These are phyloP conservation scores for Acacia crassicarpa DNA, from an alignment of 306 rosid species.

Conservation along the genomic window DNA sequence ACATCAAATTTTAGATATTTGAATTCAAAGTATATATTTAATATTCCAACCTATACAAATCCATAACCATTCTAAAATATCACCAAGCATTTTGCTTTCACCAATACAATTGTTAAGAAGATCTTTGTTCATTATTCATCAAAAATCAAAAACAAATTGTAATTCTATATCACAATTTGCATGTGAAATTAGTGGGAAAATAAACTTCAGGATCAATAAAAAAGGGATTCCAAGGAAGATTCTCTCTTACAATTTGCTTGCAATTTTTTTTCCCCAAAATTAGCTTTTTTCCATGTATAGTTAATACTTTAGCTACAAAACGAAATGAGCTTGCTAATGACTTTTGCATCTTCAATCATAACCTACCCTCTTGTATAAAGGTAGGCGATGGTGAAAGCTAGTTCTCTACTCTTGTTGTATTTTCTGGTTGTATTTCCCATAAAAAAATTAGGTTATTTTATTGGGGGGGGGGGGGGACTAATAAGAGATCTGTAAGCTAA, in stretches of 20 bases:
- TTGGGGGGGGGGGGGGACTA: too few relatives aligned
- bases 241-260: neutral
- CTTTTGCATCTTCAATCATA: neutral
- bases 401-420: neutral
- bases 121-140: neutral
- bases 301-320: neutral
- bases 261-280: neutral
- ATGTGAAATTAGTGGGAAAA: neutral
- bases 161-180: neutral
- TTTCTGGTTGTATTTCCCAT: neutral
- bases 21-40: neutral
- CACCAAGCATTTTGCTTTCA: neutral
- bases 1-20: neutral
- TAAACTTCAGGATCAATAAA: neutral
- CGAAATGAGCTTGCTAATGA: neutral
- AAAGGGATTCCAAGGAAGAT: neutral
- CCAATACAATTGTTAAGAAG: neutral
- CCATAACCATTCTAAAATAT: neutral
- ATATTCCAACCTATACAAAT: neutral
- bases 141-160: neutral
- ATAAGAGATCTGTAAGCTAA: neutral
- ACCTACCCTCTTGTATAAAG: neutral
- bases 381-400: neutral
- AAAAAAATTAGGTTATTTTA: neutral
- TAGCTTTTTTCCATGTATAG: too few relatives aligned